phyloP scores from a whole-genome alignment of 179 eudicot species.

The Beta macrorhiza region DNA sequence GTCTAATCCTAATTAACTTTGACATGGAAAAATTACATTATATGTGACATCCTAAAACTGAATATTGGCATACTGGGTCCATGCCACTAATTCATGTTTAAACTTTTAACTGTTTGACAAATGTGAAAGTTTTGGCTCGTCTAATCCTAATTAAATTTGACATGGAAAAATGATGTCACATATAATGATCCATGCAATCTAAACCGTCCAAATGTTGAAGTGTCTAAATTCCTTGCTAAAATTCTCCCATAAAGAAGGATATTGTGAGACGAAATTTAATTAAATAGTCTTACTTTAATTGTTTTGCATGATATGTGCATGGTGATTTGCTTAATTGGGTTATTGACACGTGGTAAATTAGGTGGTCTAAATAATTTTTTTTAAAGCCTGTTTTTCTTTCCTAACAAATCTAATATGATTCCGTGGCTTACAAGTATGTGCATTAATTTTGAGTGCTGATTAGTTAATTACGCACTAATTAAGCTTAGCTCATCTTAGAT shows the following conservation, averaged over 20 bases:
- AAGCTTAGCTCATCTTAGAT: neutral
- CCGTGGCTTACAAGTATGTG: neutral
- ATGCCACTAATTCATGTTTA: neutral
- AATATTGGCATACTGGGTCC: too few relatives aligned
- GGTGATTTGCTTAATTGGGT: neutral
- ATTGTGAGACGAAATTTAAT: neutral
- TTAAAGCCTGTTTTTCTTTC: neutral
- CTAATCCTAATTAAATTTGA: too few relatives aligned
- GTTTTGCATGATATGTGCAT: neutral
- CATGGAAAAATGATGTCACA: neutral
- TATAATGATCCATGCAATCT: neutral
- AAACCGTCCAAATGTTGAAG: neutral
- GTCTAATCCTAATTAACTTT: slow-evolving; percentile 10
- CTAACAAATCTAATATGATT: neutral
- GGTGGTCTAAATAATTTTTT: neutral
- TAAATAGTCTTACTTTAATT: neutral
- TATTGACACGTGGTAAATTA: slow-evolving; percentile 11
- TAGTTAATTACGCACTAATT: neutral
- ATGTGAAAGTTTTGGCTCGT: too few relatives aligned
- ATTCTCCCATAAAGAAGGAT: slow-evolving; percentile 3
- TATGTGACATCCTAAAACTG: too few relatives aligned
- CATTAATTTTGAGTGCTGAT: slow-evolving; percentile 1
- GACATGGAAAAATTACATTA: too few relatives aligned
- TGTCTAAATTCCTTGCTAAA: neutral
- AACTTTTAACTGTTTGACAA: neutral